Evolutionary conservation across 495 filamentous ascomycete species (phyloP), one percentile per base, ranked within the genome.

Genomic region (Aspergillus saccharolyticus): DNA sequence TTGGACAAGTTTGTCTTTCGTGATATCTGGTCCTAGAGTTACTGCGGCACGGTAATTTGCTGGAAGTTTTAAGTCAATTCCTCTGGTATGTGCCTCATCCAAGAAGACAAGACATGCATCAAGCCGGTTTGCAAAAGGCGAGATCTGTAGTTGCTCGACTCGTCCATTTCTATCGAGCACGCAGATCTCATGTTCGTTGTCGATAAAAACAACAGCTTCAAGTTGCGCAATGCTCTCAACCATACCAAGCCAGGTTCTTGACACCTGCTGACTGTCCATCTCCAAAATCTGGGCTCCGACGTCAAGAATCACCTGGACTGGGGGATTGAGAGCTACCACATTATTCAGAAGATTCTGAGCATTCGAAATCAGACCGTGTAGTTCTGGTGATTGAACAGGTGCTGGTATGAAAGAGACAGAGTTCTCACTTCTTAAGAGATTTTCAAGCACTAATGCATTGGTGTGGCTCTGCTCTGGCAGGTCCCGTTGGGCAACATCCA

Each of bases 1-100:
- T 82, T 92, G 89, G 0, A 89, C 85, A 1, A 87, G 72, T 25
- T 79, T 75, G 52, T 91, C 88, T 63, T 92, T 90, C 0, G 85
- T 85, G 17, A 87, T 68, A 33, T 77, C 73, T 0, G 83, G 78
- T 0, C 87, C 86, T 1, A 93, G 70, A 0, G 87, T 91, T 12
- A 93, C 74, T 2, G 85, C 85, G 7, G 82, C 89, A n/a, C 75
- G 63, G 44, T 82, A 83, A 18, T 76, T 12, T 0, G 60, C 59
- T 0, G 87, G 87, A 4, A 93, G 60, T 56, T 79, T 83, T 10
- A 93, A 64, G 63, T 91, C 89, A 0, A 81, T 89, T 0, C 89
- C 89, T 59, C 89, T 70, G 0, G 88, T 91, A 61, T 93, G 89
- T 0, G 83, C 83, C 58, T 93, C 84, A 48, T 91, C 88, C 3